Percentiles rank a stretch among this genome's conserved stretches.
phyloP scores from a whole-genome alignment of 192 early-diverging fungal species.

The Coemansia pectinata region DNA sequence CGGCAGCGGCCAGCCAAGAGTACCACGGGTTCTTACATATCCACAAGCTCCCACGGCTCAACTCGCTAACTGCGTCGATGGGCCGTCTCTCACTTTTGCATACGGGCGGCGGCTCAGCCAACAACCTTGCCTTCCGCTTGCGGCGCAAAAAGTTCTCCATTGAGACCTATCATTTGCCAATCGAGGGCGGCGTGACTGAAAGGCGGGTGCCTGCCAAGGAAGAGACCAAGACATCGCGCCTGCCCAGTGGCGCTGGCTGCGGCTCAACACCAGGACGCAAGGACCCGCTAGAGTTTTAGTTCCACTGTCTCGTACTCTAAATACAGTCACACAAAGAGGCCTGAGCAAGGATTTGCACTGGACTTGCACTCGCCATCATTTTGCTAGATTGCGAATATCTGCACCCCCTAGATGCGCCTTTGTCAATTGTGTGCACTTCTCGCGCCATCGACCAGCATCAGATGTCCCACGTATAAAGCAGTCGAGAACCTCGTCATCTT shows the following conservation, averaged over 20 bases:
- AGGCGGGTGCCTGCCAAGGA: slow-evolving; percentile 53
- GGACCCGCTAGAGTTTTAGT: slow-evolving; percentile 57
- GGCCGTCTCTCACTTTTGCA: slow-evolving; percentile 68
- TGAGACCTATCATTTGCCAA: slow-evolving; percentile 92
- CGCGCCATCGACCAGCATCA: slow-evolving; percentile 13
- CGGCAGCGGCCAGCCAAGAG: slow-evolving; percentile 61
- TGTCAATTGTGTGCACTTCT: slow-evolving; percentile 6
- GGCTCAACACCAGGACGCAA: slow-evolving; percentile 50
- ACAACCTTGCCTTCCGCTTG: slow-evolving; percentile 85
- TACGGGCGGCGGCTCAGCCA: slow-evolving; percentile 56
- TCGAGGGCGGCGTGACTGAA: slow-evolving; percentile 81
- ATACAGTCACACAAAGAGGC: neutral
- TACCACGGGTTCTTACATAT: slow-evolving; percentile 92
- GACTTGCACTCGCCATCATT: neutral
- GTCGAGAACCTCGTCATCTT: neutral
- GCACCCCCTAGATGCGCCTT: neutral
- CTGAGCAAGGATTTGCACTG: neutral
- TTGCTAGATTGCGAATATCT: neutral
- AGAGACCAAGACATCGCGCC: slow-evolving; percentile 8
- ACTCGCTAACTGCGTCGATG: slow-evolving; percentile 71
- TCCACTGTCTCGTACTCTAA: no score
- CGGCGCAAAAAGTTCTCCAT: slow-evolving; percentile 89
- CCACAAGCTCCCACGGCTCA: slow-evolving; percentile 75
- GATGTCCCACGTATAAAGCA: neutral
- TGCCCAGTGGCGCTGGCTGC: slow-evolving; percentile 35